These are phyloP conservation scores for Pseudocercospora pini-densiflorae DNA, from an alignment of 2,329 filamentous ascomycete species.

Conservation along the genomic window DNA sequence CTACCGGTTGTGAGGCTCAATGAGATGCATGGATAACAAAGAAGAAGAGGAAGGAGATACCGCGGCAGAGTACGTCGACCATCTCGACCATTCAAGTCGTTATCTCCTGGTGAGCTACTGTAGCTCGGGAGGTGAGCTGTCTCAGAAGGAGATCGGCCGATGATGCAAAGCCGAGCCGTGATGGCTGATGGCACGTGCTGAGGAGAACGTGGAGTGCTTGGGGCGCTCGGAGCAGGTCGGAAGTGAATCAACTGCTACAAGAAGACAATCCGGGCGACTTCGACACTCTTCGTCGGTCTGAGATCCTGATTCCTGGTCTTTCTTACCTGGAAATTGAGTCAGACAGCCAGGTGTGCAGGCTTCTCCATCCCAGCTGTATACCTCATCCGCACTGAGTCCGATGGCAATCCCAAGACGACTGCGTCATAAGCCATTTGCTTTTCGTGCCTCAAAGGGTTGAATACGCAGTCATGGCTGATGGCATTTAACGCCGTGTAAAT, in stretches of 20 bases:
- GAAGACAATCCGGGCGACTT: neutral
- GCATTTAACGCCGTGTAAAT: neutral
- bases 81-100: conserved; percentile 1
- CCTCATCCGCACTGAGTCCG: neutral
- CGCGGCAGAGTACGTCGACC: neutral
- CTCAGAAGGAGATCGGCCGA: neutral
- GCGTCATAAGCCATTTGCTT: neutral
- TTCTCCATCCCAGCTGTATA: neutral
- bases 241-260: neutral
- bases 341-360: neutral
- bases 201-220: neutral
- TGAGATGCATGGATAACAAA: conserved; percentile 4
- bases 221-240: neutral
- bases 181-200: neutral
- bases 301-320: neutral
- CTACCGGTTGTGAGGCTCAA: conserved; percentile 1
- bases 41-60: neutral
- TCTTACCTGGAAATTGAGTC: neutral
- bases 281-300: neutral
- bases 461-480: neutral
- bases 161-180: neutral
- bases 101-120: neutral
- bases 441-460: neutral
- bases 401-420: neutral
- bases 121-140: neutral